Evolutionary conservation across 1,139 yeast genomes (phyloP).

Genomic region (Dujonia santamariae): DNA sequence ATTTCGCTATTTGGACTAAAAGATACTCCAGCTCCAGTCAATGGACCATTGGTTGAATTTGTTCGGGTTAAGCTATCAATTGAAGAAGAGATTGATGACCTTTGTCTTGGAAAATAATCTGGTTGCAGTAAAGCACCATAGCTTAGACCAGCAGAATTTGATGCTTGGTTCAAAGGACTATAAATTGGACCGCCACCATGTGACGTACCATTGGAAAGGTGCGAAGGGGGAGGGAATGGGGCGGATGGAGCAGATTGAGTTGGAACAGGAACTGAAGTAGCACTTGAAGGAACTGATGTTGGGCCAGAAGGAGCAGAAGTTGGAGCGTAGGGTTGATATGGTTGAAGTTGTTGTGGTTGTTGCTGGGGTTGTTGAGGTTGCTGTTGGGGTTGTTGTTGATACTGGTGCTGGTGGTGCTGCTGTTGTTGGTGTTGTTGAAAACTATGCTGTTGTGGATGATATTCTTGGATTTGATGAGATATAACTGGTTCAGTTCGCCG

Average conservation of each 20-base stretch:
- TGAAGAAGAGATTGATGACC: conserved; percentile 6
- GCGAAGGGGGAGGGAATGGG: no score
- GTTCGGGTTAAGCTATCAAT: conserved; percentile 6
- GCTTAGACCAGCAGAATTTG: background rate
- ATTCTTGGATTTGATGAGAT: background rate
- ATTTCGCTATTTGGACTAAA: background rate
- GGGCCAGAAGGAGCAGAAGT: background rate
- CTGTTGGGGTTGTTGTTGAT: background rate
- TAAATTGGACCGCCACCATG: background rate
- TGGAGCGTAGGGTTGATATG: conserved; percentile 8
- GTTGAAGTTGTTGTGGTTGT: conserved; percentile 10
- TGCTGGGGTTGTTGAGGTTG: background rate
- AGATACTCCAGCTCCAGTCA: conserved; percentile 1
- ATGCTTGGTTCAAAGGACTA: background rate
- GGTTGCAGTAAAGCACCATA: background rate
- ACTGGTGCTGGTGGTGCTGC: conserved; percentile 6
- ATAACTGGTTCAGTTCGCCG: conserved; percentile 7
- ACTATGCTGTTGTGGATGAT: conserved; percentile 1
- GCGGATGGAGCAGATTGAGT: no score
- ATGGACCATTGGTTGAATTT: conserved; percentile 7
- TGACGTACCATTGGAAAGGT: no score
- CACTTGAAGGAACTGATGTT: background rate
- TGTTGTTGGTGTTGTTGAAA: conserved; percentile 5
- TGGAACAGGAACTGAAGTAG: background rate
- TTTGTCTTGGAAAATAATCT: conserved; percentile 6